phyloP scores from a whole-genome alignment of 2,329 filamentous ascomycete genomes.

The Epichloe gansuensis region DNA sequence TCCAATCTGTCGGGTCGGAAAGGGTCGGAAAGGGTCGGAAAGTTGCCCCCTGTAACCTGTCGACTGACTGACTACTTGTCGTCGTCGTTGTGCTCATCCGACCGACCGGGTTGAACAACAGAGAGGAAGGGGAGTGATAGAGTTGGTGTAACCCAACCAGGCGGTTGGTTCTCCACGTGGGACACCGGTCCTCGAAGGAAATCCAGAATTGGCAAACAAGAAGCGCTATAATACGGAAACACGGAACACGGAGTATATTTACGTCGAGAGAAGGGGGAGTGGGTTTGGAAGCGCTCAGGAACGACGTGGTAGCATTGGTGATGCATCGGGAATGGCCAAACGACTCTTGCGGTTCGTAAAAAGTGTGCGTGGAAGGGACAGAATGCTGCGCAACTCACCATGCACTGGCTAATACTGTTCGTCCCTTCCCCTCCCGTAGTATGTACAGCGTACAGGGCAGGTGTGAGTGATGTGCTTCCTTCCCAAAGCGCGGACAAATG shows the following conservation, averaged over 20 bases:
- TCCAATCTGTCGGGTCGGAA: slow-evolving; percentile 8
- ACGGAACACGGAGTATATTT: too few species aligned
- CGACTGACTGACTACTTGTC: background rate
- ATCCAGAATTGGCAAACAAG: background rate
- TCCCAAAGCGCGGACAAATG: too few species aligned
- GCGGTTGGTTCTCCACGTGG: slow-evolving; percentile 7
- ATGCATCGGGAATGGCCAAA: background rate
- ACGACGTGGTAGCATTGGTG: too few species aligned
- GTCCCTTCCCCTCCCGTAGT: too few species aligned
- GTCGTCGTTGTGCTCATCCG: slow-evolving; percentile 2
- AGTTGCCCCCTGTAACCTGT: background rate
- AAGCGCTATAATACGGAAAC: background rate
- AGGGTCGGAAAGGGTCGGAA: slow-evolving; percentile 7
- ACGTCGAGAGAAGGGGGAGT: background rate
- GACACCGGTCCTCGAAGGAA: background rate
- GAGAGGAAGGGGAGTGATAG: background rate
- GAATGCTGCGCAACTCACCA: background rate
- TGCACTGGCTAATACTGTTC: background rate
- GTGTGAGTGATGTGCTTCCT: too few species aligned
- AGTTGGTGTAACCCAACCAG: slow-evolving; percentile 5
- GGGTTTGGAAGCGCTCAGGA: background rate
- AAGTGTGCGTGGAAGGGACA: background rate
- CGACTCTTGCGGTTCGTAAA: background rate
- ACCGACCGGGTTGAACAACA: background rate
- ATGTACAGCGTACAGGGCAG: too few species aligned